Evolutionary conservation across 768 basidiomycete species (phyloP).

Genomic region (Pisolithus microcarpus): DNA sequence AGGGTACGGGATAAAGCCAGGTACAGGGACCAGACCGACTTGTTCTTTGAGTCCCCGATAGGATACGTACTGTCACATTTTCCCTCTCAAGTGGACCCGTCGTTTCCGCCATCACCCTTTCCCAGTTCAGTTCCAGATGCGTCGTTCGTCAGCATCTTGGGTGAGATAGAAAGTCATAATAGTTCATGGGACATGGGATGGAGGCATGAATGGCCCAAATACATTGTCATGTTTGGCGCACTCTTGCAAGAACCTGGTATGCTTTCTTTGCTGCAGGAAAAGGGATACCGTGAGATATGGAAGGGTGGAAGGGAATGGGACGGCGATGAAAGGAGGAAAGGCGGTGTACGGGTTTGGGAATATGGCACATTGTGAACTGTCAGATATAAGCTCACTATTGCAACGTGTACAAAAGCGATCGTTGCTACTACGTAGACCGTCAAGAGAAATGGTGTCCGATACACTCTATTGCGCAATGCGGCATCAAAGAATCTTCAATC

Average conservation of each 20-base stretch:
- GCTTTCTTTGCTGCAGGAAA: constrained; percentile 35
- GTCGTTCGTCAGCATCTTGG: constrained; percentile 17
- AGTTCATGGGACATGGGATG: constrained; percentile 34
- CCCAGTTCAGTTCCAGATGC: constrained; percentile 46
- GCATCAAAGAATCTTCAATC: constrained; percentile 6
- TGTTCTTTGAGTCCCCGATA: constrained; percentile 71
- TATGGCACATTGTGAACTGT: background rate
- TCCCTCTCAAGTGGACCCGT: constrained; percentile 50
- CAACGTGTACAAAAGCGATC: background rate
- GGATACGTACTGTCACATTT: constrained; percentile 63
- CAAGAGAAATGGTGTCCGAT: background rate
- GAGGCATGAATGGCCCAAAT: constrained; percentile 73
- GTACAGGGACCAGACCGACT: constrained; percentile 75
- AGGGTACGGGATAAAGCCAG: constrained; percentile 38
- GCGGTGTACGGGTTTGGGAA: constrained; percentile 68
- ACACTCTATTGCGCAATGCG: constrained; percentile 7
- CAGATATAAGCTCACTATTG: background rate
- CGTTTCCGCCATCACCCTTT: constrained; percentile 58
- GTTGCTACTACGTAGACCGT: background rate
- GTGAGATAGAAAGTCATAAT: constrained; percentile 22
- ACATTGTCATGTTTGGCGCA: constrained; percentile 79
- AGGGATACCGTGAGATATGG: constrained; percentile 64
- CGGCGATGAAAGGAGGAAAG: constrained; percentile 47
- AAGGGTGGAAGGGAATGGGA: constrained; percentile 72
- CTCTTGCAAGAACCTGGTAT: constrained; percentile 53